Percentiles rank a stretch among this genome's conserved stretches.
These are phyloP conservation scores for Candida loeiensis DNA, from an alignment of 805 yeast species.

Conservation along the genomic window DNA sequence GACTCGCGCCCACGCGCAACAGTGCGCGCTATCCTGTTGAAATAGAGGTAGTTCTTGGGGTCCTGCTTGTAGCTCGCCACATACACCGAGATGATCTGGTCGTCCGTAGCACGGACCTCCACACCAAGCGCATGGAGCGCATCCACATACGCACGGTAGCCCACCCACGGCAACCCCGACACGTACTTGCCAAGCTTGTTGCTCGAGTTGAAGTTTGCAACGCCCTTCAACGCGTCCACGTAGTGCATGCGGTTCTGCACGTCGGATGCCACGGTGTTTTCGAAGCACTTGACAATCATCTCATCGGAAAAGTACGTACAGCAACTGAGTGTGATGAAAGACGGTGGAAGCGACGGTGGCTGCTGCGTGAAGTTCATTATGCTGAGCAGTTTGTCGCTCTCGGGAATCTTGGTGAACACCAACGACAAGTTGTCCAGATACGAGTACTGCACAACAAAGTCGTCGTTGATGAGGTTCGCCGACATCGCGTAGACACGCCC, in stretches of 20 bases:
- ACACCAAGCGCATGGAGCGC: constrained; percentile 31
- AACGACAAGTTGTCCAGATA: constrained; percentile 32
- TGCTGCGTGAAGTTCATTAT: constrained; percentile 22
- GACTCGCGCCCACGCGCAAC: constrained; percentile 28
- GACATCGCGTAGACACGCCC: constrained; percentile 18
- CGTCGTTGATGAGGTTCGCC: constrained; percentile 15
- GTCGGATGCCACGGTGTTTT: constrained; percentile 33
- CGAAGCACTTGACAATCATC: constrained; percentile 38
- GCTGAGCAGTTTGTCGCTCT: constrained; percentile 34
- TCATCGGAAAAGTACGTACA: constrained; percentile 37
- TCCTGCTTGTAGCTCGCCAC: constrained; percentile 27
- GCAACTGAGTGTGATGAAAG: constrained; percentile 28
- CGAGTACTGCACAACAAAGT: constrained; percentile 24
- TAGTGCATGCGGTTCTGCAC: constrained; percentile 29
- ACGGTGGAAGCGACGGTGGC: constrained; percentile 19
- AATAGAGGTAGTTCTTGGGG: constrained; percentile 36
- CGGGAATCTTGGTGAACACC: constrained; percentile 33
- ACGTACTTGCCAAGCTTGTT: constrained; percentile 28
- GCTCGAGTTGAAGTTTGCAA: constrained; percentile 17
- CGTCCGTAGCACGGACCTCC: constrained; percentile 17
- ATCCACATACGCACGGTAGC: constrained; percentile 30
- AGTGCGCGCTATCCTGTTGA: constrained; percentile 25
- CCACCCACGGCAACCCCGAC: constrained; percentile 29
- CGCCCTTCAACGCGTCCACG: constrained; percentile 33
- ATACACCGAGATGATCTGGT: constrained; percentile 34